A percentile compares a stretch with the other conserved stretches of the same genome.
Conservation (phyloP, 306 rosid genomes). For the Nissolia schottii region DNA sequence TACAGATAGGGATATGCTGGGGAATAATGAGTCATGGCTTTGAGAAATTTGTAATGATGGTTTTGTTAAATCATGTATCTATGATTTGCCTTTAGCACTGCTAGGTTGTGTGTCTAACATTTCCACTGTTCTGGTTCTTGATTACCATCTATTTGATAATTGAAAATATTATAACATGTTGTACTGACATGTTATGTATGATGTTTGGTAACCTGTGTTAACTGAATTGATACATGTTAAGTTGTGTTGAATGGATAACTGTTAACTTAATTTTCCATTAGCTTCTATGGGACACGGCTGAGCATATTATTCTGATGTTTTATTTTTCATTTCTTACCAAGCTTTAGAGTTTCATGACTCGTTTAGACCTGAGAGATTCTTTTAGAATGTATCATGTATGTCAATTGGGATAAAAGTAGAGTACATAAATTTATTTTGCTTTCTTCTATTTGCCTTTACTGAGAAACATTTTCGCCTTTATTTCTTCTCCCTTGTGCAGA, state of each 20-base stretch:
- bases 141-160: not conserved
- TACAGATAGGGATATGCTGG: not conserved
- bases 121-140: not conserved
- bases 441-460: not conserved
- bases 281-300: not conserved
- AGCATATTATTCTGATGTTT: not conserved
- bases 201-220: not conserved
- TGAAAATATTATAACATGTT: not conserved
- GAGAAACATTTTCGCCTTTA: too few relatives aligned
- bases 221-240: not conserved
- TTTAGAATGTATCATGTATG: not conserved
- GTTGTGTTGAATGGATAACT: not conserved
- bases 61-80: not conserved
- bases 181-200: not conserved
- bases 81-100: not conserved
- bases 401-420: not conserved
- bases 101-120: not conserved
- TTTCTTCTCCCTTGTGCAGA: too few relatives aligned
- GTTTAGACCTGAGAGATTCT: not conserved
- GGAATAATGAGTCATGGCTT: not conserved
- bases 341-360: not conserved
- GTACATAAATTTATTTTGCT: not conserved
- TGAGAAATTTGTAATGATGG: not conserved
- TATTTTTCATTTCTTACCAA: not conserved
- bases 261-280: not conserved